phyloP scores from a whole-genome alignment of 1,284 basidiomycete species.

The Irpex sp. region DNA sequence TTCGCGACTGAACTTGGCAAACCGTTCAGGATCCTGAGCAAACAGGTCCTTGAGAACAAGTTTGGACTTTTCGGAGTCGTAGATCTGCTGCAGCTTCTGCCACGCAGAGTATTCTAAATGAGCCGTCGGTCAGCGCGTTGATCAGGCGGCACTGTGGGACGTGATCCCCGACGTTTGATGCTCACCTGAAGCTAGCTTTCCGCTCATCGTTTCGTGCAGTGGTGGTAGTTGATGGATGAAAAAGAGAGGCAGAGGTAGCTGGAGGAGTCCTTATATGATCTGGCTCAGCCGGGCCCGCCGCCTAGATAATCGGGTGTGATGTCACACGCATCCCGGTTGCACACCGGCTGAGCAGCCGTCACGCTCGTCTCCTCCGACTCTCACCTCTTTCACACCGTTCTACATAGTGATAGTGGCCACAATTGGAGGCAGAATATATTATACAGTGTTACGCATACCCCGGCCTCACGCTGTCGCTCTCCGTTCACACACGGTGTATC shows the following conservation, averaged over 20 bases:
- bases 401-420: no score
- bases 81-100: slow-evolving; percentile 87
- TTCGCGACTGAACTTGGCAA: slow-evolving; percentile 79
- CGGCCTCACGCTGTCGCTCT: no score
- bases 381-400: no score
- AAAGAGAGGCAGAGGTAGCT: neutral
- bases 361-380: no score
- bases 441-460: no score
- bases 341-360: no score
- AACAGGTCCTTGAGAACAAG: slow-evolving; percentile 93
- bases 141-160: neutral
- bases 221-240: slow-evolving; percentile 3
- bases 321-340: no score
- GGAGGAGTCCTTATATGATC: neutral
- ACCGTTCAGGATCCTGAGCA: slow-evolving; percentile 82
- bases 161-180: neutral
- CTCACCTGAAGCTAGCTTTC: slow-evolving; percentile 32
- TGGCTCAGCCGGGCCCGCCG: neutral
- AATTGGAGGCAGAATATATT: no score
- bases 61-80: slow-evolving; percentile 71
- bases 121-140: neutral
- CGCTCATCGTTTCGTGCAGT: slow-evolving; percentile 26
- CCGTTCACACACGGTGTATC: no score
- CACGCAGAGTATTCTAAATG: slow-evolving; percentile 78
- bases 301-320: neutral